Conservation (phyloP, 331 rosid species). For the Telfairia occidentalis region DNA sequence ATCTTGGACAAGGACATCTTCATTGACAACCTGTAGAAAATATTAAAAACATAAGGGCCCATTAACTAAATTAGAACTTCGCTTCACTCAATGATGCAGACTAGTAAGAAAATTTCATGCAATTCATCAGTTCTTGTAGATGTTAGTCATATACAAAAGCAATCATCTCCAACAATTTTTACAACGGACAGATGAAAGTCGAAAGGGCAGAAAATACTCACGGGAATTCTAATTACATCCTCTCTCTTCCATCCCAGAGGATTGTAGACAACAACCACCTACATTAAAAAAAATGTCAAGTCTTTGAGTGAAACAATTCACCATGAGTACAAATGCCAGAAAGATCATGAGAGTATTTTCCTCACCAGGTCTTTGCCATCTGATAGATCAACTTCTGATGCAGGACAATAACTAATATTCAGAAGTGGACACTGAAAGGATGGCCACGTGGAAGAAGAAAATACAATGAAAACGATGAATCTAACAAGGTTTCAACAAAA, state of each 20-base stretch:
- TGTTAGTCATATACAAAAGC: not conserved
- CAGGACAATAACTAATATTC: constrained; percentile 35
- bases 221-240: constrained; percentile 35
- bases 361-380: constrained; percentile 32
- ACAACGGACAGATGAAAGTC: not conserved
- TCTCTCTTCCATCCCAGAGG: constrained; percentile 40
- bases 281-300: not conserved
- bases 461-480: not conserved
- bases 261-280: constrained; percentile 34
- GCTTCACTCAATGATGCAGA: not conserved
- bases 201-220: constrained; percentile 15
- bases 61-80: not conserved
- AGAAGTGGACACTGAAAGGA: constrained; percentile 38
- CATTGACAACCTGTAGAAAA: constrained; percentile 37
- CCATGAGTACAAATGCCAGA: not conserved
- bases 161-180: not conserved
- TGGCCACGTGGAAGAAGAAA: not conserved
- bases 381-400: constrained; percentile 28
- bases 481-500: not conserved
- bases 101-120: not conserved
- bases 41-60: not conserved
- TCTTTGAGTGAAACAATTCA: not conserved
- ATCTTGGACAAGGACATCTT: constrained; percentile 50
- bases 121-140: not conserved
- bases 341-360: not conserved